A percentile compares a stretch with the other conserved stretches of the same genome.
Evolutionary conservation across 495 filamentous ascomycete species (phyloP).

Genomic region (Penicillium nucicola): DNA sequence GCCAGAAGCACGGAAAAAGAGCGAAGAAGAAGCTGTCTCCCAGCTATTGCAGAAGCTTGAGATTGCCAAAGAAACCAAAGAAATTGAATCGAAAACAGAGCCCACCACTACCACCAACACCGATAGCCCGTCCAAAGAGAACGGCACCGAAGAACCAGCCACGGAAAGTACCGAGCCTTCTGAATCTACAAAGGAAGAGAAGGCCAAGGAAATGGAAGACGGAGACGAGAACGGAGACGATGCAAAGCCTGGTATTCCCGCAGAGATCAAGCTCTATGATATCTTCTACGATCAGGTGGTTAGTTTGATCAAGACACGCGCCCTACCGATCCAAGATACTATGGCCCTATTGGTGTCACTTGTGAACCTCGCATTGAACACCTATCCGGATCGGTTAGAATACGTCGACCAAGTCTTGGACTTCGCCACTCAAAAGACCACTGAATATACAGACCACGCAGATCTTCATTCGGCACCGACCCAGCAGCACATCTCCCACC

Average conservation of each 20-base stretch:
- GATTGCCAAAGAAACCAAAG: constrained; percentile 59
- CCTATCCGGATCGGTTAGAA: constrained; percentile 87
- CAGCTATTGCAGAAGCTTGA: constrained; percentile 73
- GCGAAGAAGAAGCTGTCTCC: constrained; percentile 79
- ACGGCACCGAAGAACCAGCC: constrained; percentile 31
- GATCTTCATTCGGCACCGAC: constrained; percentile 86
- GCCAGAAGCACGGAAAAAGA: constrained; percentile 67
- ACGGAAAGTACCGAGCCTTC: constrained; percentile 19
- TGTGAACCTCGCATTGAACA: constrained; percentile 88
- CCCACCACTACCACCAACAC: too few species aligned
- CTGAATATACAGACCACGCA: constrained; percentile 86
- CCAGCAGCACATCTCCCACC: constrained; percentile 82
- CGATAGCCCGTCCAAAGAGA: constrained; percentile 35
- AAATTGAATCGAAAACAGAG: constrained; percentile 30
- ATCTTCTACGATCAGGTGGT: constrained; percentile 97
- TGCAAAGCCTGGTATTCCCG: constrained; percentile 64
- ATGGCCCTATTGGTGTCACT: constrained; percentile 90
- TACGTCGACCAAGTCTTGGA: constrained; percentile 93
- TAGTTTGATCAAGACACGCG: constrained; percentile 84
- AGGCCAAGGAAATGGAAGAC: constrained; percentile 15
- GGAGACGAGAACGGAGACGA: constrained; percentile 20
- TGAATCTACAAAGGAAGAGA: constrained; percentile 13
- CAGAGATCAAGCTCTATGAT: constrained; percentile 88
- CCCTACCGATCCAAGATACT: constrained; percentile 89
- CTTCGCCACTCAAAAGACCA: constrained; percentile 84